These are phyloP conservation scores for Podospora appendiculata DNA, from an alignment of 495 filamentous ascomycete species.

Conservation along the genomic window DNA sequence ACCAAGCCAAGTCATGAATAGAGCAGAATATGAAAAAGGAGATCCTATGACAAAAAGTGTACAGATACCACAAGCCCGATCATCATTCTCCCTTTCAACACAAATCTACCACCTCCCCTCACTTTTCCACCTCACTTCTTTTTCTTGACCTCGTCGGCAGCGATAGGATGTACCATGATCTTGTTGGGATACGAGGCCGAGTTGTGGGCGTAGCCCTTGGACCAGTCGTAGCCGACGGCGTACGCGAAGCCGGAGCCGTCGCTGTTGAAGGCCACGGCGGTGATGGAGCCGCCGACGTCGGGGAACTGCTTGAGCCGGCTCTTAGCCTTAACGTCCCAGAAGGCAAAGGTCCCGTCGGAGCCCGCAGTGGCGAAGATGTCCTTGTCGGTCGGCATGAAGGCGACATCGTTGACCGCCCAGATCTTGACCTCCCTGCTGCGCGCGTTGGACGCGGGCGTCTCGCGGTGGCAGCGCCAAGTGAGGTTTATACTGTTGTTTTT, in stretches of 20 bases:
- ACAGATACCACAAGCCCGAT: too few relatives aligned
- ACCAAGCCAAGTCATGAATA: too few relatives aligned
- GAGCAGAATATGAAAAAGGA: too few relatives aligned
- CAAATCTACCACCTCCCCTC: background rate
- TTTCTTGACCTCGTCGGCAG: constrained; percentile 37
- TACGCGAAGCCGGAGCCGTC: constrained; percentile 82
- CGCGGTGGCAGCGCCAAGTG: constrained; percentile 90
- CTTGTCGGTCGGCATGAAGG: constrained; percentile 70
- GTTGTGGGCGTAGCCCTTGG: constrained; percentile 74
- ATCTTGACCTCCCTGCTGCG: constrained; percentile 56
- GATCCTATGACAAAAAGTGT: too few relatives aligned
- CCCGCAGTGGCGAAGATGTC: constrained; percentile 90
- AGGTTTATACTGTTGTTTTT: constrained; percentile 46
- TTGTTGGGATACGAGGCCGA: constrained; percentile 64
- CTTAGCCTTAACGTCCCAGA: constrained; percentile 87
- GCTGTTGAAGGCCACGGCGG: constrained; percentile 67
- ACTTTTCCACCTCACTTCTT: background rate
- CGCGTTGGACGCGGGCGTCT: constrained; percentile 41
- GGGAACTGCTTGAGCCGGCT: constrained; percentile 82
- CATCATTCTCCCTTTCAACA: too few relatives aligned
- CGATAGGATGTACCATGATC: constrained; percentile 63
- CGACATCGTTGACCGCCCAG: constrained; percentile 82
- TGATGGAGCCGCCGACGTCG: constrained; percentile 73
- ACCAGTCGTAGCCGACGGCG: constrained; percentile 91
- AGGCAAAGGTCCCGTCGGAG: constrained; percentile 81